phyloP scores from a whole-genome alignment of 352 stramenopile species.

The Aphanomyces invadans region DNA sequence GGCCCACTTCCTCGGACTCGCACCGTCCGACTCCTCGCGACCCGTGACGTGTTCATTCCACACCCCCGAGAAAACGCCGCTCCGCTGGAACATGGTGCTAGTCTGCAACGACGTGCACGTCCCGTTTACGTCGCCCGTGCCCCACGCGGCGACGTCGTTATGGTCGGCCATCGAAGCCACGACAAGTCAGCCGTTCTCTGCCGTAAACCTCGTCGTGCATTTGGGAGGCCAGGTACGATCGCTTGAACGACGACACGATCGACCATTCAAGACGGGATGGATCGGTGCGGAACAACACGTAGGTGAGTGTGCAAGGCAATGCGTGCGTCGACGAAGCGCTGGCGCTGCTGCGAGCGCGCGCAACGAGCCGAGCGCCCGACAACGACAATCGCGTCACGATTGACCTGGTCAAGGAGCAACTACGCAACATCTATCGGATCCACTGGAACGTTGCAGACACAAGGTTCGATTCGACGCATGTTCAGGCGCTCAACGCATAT shows the following conservation, averaged over 20 bases:
- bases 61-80: constrained; percentile 32
- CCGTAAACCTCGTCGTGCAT: constrained; percentile 43
- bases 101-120: constrained; percentile 28
- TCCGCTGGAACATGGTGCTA: constrained; percentile 36
- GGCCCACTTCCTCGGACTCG: constrained; percentile 38
- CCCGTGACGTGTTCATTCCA: constrained; percentile 40
- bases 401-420: constrained; percentile 14
- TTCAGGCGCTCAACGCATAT: not conserved
- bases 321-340: constrained; percentile 11
- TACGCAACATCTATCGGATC: constrained; percentile 26
- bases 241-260: too few relatives aligned
- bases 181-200: constrained; percentile 31
- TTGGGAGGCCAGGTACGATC: constrained; percentile 37
- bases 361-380: not conserved
- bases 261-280: too few relatives aligned
- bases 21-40: constrained; percentile 26
- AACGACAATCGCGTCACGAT: not conserved
- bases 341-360: constrained; percentile 7
- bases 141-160: constrained; percentile 16
- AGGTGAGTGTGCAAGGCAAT: constrained; percentile 11
- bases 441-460: constrained; percentile 28
- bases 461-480: not conserved
- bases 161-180: constrained; percentile 34
- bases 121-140: not conserved
- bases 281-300: too few relatives aligned